These are phyloP conservation scores for Camelina laxa DNA, from an alignment of 345 rosid genomes.

Conservation along the genomic window DNA sequence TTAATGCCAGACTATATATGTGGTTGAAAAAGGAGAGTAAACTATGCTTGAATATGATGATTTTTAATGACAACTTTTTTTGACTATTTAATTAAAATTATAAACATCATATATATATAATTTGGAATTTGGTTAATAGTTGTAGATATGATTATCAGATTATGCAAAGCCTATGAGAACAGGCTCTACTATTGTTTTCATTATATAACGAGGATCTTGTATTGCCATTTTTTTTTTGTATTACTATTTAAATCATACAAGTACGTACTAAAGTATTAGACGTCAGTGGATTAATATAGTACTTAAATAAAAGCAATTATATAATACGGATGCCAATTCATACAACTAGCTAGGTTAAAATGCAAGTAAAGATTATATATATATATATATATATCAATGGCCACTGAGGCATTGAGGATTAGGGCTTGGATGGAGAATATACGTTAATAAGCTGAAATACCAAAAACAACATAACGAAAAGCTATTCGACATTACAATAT, in stretches of 20 bases:
- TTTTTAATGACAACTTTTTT: not conserved
- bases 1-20: not conserved
- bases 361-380: not conserved
- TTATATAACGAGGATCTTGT: not conserved
- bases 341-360: not conserved
- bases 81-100: not conserved
- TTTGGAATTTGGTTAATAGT: not conserved
- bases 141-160: not conserved
- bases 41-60: constrained; percentile 1
- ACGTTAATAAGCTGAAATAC: constrained; percentile 1
- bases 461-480: constrained; percentile 26
- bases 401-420: not conserved
- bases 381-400: not conserved
- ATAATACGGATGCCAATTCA: not conserved
- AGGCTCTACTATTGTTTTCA: not conserved
- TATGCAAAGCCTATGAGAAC: not conserved
- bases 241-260: constrained; percentile 18
- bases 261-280: not conserved
- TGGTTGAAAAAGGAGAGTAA: not conserved
- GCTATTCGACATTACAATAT: constrained; percentile 17
- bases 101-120: not conserved
- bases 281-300: not conserved
- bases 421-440: constrained; percentile 24
- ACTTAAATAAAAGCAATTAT: not conserved
- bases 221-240: not conserved